Conservation (phyloP, 352 stramenopile species). For the Phytophthora aleatoria region DNA sequence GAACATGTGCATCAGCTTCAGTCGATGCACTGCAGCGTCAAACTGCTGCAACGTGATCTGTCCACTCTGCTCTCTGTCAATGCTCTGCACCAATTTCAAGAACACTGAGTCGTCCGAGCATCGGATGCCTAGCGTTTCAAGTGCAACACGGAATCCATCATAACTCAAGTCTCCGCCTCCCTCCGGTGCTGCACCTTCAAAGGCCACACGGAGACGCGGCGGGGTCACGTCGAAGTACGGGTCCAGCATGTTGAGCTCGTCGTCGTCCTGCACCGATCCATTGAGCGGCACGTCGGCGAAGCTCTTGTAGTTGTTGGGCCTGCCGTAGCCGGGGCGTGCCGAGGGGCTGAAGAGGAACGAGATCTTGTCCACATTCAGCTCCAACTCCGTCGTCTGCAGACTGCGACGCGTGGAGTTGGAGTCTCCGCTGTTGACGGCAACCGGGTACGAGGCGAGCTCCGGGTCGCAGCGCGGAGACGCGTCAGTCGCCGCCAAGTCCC, state of each 20-base stretch:
- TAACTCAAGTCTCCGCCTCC: slow-evolving; percentile 56
- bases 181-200: slow-evolving; percentile 66
- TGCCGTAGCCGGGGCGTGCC: slow-evolving; percentile 29
- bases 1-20: slow-evolving; percentile 89
- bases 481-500: slow-evolving; percentile 7
- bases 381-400: slow-evolving; percentile 58
- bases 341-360: slow-evolving; percentile 82
- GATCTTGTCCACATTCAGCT: slow-evolving; percentile 83
- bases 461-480: slow-evolving; percentile 27
- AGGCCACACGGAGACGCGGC: slow-evolving; percentile 71
- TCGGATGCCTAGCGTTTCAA: slow-evolving; percentile 74
- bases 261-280: slow-evolving; percentile 45
- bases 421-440: slow-evolving; percentile 5
- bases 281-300: slow-evolving; percentile 50
- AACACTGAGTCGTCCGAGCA: slow-evolving; percentile 75
- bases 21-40: slow-evolving; percentile 80
- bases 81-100: slow-evolving; percentile 70
- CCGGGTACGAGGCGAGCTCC: slow-evolving; percentile 19
- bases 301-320: slow-evolving; percentile 44
- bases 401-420: slow-evolving; percentile 22
- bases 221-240: slow-evolving; percentile 87
- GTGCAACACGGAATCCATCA: slow-evolving; percentile 56
- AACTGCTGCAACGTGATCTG: slow-evolving; percentile 75
- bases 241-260: slow-evolving; percentile 84
- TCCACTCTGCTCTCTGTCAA: slow-evolving; percentile 52